Evolutionary conservation across 371 early-diverging fungal species (phyloP).

Genomic region (Syncephalis fuscata): DNA sequence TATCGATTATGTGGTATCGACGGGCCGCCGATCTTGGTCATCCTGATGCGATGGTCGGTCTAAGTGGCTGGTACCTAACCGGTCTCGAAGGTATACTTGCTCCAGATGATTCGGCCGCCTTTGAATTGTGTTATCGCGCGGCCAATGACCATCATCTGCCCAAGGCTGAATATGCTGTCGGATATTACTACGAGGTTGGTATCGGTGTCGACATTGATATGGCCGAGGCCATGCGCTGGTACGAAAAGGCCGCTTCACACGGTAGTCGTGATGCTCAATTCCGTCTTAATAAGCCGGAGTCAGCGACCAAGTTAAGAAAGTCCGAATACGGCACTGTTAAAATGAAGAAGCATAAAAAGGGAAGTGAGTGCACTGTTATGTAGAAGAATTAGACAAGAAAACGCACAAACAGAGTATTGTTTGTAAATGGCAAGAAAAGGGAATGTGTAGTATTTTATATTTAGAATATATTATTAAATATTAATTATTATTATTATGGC

Average conservation of each 20-base stretch:
- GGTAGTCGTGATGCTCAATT: constrained; percentile 36
- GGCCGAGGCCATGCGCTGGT: constrained; percentile 59
- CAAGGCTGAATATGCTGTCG: constrained; percentile 88
- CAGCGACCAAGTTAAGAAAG: no score
- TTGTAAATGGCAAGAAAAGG: no score
- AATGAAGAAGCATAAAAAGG: no score
- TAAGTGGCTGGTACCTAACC: constrained; percentile 92
- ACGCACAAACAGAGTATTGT: no score
- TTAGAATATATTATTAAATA: no score
- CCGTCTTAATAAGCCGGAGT: constrained; percentile 12
- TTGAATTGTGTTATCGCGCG: constrained; percentile 72
- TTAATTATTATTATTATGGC: no score
- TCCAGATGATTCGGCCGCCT: constrained; percentile 76
- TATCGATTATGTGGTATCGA: constrained; percentile 59
- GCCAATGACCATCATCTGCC: constrained; percentile 54
- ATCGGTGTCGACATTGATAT: constrained; percentile 53
- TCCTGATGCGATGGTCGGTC: constrained; percentile 81
- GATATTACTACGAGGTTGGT: constrained; percentile 82
- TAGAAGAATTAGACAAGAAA: no score
- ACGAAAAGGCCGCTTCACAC: constrained; percentile 34
- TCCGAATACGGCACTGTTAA: no score
- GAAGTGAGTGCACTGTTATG: no score
- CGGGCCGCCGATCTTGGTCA: constrained; percentile 79
- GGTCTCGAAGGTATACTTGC: constrained; percentile 58
- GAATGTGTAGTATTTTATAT: no score